These are phyloP conservation scores for Colletotrichum lini DNA, from an alignment of 2,329 filamentous ascomycete genomes.

Conservation along the genomic window DNA sequence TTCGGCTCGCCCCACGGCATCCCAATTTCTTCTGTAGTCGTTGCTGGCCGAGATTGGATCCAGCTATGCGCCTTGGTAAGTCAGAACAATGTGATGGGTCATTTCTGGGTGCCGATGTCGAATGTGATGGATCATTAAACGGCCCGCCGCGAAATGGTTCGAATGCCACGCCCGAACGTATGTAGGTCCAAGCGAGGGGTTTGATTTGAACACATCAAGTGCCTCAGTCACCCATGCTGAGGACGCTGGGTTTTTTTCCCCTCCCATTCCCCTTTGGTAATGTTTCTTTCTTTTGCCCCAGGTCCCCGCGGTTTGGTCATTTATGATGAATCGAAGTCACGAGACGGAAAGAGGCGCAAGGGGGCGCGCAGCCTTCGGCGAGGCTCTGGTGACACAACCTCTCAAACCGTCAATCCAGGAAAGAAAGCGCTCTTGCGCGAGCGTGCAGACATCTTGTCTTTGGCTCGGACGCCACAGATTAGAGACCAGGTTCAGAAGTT, in stretches of 20 bases:
- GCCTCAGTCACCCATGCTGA: neutral
- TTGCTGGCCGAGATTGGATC: neutral
- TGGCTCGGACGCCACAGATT: constrained; percentile 19
- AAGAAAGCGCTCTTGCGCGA: constrained; percentile 26
- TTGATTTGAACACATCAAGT: neutral
- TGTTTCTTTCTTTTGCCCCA: constrained; percentile 10
- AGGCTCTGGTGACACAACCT: neutral
- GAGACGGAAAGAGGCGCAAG: constrained; percentile 13
- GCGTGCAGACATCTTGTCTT: constrained; percentile 29
- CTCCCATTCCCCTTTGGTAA: too few species aligned
- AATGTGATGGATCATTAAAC: neutral
- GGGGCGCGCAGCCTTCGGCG: neutral
- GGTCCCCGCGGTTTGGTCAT: constrained; percentile 20
- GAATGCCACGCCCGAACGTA: neutral
- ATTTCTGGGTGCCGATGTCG: constrained; percentile 2
- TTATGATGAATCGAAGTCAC: constrained; percentile 29
- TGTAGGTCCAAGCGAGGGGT: neutral
- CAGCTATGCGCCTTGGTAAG: neutral
- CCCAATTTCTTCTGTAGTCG: constrained; percentile 14
- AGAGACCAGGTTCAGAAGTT: constrained; percentile 8
- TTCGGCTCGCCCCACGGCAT: constrained; percentile 1
- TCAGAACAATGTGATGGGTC: constrained; percentile 32
- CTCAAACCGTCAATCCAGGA: neutral
- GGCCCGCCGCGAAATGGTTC: neutral
- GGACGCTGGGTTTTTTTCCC: too few species aligned